These are phyloP conservation scores for Fraxinus excelsior DNA, from an alignment of 257 asterid genomes.

Conservation along the genomic window DNA sequence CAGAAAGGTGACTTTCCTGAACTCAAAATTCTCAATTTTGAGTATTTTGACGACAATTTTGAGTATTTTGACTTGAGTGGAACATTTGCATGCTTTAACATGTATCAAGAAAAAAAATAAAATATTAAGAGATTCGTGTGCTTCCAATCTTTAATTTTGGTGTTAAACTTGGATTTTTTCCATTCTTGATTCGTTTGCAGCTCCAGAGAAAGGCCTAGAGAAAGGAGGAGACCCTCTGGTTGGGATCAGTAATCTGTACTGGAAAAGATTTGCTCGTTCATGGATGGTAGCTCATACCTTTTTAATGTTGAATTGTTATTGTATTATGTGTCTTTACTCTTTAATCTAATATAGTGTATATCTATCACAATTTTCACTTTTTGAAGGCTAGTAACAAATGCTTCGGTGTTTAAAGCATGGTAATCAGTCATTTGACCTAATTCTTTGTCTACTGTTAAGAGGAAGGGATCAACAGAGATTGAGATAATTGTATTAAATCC, in stretches of 20 bases:
- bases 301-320: background rate
- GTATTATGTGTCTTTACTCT: conserved; percentile 26
- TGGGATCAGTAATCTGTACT: conserved; percentile 67
- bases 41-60: background rate
- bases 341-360: conserved; percentile 15
- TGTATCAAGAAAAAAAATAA: background rate
- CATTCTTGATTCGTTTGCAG: conserved; percentile 20
- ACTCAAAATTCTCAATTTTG: background rate
- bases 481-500: no score
- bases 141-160: background rate
- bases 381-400: background rate
- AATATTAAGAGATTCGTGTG: background rate
- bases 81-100: background rate
- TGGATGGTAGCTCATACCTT: conserved; percentile 5
- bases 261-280: conserved; percentile 10
- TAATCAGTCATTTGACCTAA: background rate
- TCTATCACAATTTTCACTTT: background rate
- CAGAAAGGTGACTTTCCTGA: conserved; percentile 53
- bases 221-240: conserved; percentile 91
- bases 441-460: background rate
- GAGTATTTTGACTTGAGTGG: background rate
- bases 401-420: background rate
- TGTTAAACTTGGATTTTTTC: conserved; percentile 1
- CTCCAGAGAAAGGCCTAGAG: conserved; percentile 71
- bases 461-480: no score